Conservation (phyloP, 2,329 filamentous ascomycete genomes). For the Stagonosporopsis cucurbitacearum region DNA sequence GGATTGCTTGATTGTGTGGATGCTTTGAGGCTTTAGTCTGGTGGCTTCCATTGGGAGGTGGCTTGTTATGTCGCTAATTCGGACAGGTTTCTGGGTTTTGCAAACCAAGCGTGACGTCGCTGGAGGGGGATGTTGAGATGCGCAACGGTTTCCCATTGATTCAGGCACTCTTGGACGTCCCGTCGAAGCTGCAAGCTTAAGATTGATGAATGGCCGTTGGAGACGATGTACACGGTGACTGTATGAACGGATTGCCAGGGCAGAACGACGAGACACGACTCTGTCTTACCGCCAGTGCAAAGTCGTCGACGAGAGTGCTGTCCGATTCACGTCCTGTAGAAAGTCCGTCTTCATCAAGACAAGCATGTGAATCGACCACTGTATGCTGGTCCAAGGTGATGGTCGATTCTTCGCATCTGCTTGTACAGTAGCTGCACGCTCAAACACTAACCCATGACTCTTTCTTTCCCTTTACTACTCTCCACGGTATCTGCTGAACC, state of each 20-base stretch:
- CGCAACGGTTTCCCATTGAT: no score
- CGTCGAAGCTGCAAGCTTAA: neutral
- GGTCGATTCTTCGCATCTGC: neutral
- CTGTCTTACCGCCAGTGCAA: neutral
- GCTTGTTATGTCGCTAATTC: no score
- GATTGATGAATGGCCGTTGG: no score
- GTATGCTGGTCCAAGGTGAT: neutral
- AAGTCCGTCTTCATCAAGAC: neutral
- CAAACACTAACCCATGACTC: slow-evolving; percentile 4
- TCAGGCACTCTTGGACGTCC: no score
- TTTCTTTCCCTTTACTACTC: slow-evolving; percentile 31
- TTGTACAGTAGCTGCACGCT: neutral
- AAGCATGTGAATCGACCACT: neutral
- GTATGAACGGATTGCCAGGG: no score
- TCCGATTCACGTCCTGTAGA: neutral
- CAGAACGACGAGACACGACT: neutral
- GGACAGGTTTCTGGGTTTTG: no score
- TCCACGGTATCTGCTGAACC: slow-evolving; percentile 40
- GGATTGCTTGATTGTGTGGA: no score
- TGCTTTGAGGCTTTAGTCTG: no score
- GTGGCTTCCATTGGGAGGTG: no score
- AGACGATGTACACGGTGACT: no score
- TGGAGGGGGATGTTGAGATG: no score
- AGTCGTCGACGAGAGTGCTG: neutral
- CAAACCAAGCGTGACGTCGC: no score